Evolutionary conservation across 768 basidiomycete species (phyloP).

Genomic region (Boletales sp.): DNA sequence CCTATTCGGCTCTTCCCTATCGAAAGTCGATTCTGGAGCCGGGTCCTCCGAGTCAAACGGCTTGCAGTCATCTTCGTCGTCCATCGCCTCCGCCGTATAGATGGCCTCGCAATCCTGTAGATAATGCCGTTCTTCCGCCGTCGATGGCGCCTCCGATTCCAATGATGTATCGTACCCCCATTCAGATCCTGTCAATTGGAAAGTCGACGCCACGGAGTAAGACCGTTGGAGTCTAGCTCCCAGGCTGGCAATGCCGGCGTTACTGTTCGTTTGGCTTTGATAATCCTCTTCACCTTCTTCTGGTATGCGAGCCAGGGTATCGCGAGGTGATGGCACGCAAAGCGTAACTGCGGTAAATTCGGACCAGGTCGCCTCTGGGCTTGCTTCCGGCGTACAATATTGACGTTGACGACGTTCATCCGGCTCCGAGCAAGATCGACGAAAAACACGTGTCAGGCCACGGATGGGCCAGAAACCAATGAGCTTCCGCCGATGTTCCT

Average conservation of each 20-base stretch:
- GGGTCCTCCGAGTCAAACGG: constrained; percentile 13
- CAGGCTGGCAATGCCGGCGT: constrained; percentile 7
- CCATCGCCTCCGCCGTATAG: neutral
- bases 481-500: constrained; percentile 14
- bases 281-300: constrained; percentile 26
- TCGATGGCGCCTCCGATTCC: neutral
- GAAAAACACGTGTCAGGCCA: constrained; percentile 14
- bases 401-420: neutral
- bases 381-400: neutral
- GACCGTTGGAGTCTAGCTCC: constrained; percentile 12
- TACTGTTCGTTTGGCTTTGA: constrained; percentile 19
- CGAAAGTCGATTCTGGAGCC: constrained; percentile 24
- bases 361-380: constrained; percentile 29
- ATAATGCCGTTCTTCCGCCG: neutral
- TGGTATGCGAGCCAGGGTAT: constrained; percentile 24
- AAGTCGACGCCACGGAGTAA: neutral
- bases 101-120: neutral
- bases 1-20: constrained; percentile 20
- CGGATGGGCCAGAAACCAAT: constrained; percentile 21
- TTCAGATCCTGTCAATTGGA: neutral
- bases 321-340: constrained; percentile 19
- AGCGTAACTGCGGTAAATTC: constrained; percentile 20
- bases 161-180: neutral
- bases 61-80: constrained; percentile 12
- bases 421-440: constrained; percentile 5